phyloP scores from a whole-genome alignment of 441 rosid species.

The Erodium texanum region DNA sequence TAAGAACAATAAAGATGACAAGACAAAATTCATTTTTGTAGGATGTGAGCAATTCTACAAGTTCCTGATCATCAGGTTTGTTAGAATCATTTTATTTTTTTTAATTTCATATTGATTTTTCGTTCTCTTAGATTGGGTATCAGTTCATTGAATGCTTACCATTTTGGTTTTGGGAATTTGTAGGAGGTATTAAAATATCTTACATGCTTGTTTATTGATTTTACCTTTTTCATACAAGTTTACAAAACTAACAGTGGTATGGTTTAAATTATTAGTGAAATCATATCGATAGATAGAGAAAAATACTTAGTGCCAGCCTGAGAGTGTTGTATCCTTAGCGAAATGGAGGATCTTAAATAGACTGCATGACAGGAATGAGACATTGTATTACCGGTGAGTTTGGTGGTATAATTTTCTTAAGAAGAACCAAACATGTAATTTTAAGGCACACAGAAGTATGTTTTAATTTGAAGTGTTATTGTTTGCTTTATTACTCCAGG shows the following conservation, averaged over 20 bases:
- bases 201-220: background rate
- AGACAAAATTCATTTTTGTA: too few relatives aligned
- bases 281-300: conserved; percentile 82
- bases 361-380: conserved; percentile 96
- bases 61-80: too few relatives aligned
- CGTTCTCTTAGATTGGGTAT: too few relatives aligned
- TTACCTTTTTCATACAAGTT: background rate
- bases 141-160: too few relatives aligned
- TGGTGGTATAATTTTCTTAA: conserved; percentile 8
- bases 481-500: conserved; percentile 37
- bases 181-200: background rate
- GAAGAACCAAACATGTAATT: conserved; percentile 7
- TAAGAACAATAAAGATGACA: too few relatives aligned
- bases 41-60: too few relatives aligned
- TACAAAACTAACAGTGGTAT: background rate
- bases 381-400: conserved; percentile 79
- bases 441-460: background rate
- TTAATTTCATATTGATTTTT: too few relatives aligned
- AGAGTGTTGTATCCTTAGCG: conserved; percentile 58
- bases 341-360: conserved; percentile 97
- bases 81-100: too few relatives aligned
- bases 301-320: conserved; percentile 58
- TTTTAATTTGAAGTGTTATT: conserved; percentile 1
- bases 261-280: conserved; percentile 49
- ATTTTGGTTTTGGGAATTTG: too few relatives aligned